phyloP scores from a whole-genome alignment of 768 basidiomycete genomes.

The Candolleomyces aberdarensis region DNA sequence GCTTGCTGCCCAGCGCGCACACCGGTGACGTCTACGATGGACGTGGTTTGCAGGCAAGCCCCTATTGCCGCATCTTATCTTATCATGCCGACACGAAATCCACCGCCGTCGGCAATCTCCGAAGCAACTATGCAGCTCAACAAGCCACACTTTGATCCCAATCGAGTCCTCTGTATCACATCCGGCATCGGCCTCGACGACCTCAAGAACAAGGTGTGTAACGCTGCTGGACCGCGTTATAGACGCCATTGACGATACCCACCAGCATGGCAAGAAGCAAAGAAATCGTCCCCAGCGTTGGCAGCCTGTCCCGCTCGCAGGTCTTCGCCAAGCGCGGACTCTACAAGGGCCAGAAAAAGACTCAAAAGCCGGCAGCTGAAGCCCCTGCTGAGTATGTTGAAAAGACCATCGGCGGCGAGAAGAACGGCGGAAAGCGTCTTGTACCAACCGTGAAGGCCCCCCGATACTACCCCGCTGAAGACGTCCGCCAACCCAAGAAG shows the following conservation, averaged over 20 bases:
- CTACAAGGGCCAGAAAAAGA: conserved; percentile 83
- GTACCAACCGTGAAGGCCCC: conserved; percentile 84
- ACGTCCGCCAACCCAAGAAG: conserved; percentile 88
- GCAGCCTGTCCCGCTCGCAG: conserved; percentile 80
- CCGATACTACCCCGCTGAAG: conserved; percentile 94
- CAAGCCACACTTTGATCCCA: conserved; percentile 36
- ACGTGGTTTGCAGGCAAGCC: neutral
- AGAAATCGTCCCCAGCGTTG: conserved; percentile 79
- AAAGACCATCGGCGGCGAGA: conserved; percentile 83
- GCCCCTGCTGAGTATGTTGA: conserved; percentile 64
- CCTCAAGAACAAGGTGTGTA: conserved; percentile 49
- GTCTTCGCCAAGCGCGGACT: conserved; percentile 79
- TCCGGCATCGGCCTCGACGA: conserved; percentile 49
- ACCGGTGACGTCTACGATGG: neutral
- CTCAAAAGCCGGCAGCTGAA: conserved; percentile 58
- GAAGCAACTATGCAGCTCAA: conserved; percentile 41
- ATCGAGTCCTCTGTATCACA: conserved; percentile 30
- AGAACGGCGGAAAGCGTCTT: conserved; percentile 86
- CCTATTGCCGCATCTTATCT: conserved; percentile 23
- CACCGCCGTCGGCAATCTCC: conserved; percentile 28
- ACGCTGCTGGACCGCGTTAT: conserved; percentile 7
- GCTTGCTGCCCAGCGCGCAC: neutral
- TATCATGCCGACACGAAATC: conserved; percentile 8
- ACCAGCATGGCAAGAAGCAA: conserved; percentile 82
- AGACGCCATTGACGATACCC: conserved; percentile 12